These are phyloP conservation scores for Cryptomeria japonica DNA, from an alignment of 75 land plant species.

Conservation along the genomic window DNA sequence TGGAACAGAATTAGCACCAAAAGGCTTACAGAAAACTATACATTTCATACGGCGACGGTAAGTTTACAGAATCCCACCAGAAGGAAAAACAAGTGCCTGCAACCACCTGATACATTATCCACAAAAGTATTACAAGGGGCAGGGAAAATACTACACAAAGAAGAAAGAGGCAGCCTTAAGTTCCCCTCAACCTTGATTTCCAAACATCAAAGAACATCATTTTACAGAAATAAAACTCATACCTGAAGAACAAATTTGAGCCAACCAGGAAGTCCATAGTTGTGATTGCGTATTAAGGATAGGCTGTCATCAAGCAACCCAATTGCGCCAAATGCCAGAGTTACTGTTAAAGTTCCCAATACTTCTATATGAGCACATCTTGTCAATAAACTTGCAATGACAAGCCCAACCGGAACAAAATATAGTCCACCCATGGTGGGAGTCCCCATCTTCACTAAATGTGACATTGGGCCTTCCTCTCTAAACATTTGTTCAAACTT, in stretches of 20 bases:
- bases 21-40: slow-evolving; percentile 45
- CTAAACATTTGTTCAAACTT: slow-evolving; percentile 59
- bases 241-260: slow-evolving; percentile 70
- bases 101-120: slow-evolving; percentile 51
- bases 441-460: slow-evolving; percentile 64
- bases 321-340: slow-evolving; percentile 70
- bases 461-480: slow-evolving; percentile 51
- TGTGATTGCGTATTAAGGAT: slow-evolving; percentile 46
- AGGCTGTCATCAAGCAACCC: slow-evolving; percentile 82
- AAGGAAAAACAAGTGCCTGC: slow-evolving; percentile 69
- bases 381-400: slow-evolving; percentile 48
- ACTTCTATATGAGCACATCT: slow-evolving; percentile 51
- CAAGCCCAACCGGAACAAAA: slow-evolving; percentile 77
- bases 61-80: slow-evolving; percentile 67
- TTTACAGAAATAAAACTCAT: neutral
- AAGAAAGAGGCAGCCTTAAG: neutral
- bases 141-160: neutral
- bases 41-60: slow-evolving; percentile 85
- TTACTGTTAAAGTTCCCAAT: slow-evolving; percentile 53
- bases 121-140: neutral
- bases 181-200: neutral
- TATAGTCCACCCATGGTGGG: slow-evolving; percentile 97
- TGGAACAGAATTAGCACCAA: slow-evolving; percentile 10
- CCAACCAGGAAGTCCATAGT: slow-evolving; percentile 69
- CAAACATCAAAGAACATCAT: neutral